phyloP scores from a whole-genome alignment of 805 yeast genomes.

The Metschnikowia reukaufii region DNA sequence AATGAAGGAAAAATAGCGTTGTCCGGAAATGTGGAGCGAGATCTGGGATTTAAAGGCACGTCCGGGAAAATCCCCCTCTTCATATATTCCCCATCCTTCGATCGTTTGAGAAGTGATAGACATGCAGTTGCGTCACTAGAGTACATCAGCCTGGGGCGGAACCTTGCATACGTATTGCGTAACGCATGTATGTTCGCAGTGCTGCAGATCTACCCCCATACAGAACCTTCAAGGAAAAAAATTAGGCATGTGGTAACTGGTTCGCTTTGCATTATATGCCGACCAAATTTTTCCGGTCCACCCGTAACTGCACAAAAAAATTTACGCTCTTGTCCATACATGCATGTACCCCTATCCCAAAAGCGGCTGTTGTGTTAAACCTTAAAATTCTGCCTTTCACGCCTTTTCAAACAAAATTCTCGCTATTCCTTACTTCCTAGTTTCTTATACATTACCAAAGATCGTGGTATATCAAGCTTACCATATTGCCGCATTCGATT shows the following conservation, averaged over 20 bases:
- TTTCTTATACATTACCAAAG: too few relatives aligned
- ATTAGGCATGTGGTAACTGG: too few relatives aligned
- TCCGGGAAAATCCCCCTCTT: neutral
- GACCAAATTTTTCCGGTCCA: too few relatives aligned
- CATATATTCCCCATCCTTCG: constrained; percentile 1
- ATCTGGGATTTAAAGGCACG: neutral
- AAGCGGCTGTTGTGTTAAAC: too few relatives aligned
- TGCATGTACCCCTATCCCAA: neutral
- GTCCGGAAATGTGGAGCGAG: neutral
- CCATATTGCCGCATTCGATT: too few relatives aligned
- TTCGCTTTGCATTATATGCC: too few relatives aligned
- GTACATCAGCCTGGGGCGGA: constrained; percentile 1
- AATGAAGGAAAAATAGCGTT: neutral
- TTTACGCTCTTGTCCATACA: too few relatives aligned
- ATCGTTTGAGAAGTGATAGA: neutral
- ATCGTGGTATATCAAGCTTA: too few relatives aligned
- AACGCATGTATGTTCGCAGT: constrained; percentile 1
- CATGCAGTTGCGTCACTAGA: constrained; percentile 7
- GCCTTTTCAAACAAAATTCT: too few relatives aligned
- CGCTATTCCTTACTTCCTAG: too few relatives aligned
- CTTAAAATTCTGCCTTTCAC: too few relatives aligned
- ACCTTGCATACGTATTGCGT: constrained; percentile 6
- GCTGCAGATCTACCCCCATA: neutral
- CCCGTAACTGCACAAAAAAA: too few relatives aligned
- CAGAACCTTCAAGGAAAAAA: neutral